A percentile compares a stretch with the other conserved stretches of the same genome.
Conservation (phyloP, 257 asterid species). For the Solanum raphanifolium region DNA sequence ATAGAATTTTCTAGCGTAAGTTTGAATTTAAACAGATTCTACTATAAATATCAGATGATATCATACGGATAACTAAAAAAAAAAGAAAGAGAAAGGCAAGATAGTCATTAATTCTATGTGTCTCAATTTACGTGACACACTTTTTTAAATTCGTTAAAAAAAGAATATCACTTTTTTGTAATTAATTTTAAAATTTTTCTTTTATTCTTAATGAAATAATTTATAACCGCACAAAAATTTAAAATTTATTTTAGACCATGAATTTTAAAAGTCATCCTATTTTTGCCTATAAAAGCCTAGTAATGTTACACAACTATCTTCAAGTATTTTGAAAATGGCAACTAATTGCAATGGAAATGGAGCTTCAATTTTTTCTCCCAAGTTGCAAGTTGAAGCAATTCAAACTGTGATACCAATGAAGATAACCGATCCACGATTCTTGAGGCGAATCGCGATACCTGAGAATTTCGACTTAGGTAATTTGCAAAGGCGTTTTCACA, state of each 20-base stretch:
- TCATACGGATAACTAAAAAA: background rate
- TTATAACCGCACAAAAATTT: background rate
- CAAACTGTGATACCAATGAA: constrained; percentile 48
- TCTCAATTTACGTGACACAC: background rate
- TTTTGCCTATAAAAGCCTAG: background rate
- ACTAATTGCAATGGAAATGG: background rate
- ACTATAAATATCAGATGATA: too few relatives aligned
- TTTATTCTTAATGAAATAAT: too few relatives aligned
- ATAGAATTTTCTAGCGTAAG: too few relatives aligned
- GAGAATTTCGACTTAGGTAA: background rate
- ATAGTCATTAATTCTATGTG: too few relatives aligned
- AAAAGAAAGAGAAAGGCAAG: too few relatives aligned
- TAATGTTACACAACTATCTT: background rate
- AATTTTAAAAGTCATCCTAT: too few relatives aligned
- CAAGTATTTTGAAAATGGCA: background rate
- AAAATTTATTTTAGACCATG: too few relatives aligned
- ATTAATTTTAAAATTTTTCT: too few relatives aligned
- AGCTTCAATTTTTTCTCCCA: background rate
- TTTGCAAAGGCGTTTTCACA: constrained; percentile 25
- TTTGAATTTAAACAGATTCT: accelerated
- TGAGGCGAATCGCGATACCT: constrained; percentile 5
- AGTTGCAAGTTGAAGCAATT: constrained; percentile 28
- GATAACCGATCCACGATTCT: constrained; percentile 41
- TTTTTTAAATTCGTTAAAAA: too few relatives aligned
- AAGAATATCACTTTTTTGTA: background rate